Conservation (phyloP, 139 green algal species). For the Yamagishiella unicocca region DNA sequence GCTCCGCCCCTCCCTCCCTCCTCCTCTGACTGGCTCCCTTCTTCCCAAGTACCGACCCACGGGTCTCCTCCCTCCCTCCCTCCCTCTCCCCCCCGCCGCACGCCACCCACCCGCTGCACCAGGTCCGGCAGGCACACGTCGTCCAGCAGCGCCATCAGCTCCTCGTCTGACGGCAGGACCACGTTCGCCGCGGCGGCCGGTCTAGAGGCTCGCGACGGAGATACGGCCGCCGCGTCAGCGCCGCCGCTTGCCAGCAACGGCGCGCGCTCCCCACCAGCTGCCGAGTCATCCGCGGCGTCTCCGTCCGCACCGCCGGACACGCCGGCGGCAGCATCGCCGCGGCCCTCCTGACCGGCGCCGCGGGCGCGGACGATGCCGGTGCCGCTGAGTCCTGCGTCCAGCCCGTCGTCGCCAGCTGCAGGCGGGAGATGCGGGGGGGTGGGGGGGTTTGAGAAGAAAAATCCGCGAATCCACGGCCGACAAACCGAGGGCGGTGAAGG, state of each 20-base stretch:
- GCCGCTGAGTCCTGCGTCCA: too few relatives aligned
- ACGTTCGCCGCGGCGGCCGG: not conserved
- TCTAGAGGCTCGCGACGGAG: not conserved
- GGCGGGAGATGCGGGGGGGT: too few relatives aligned
- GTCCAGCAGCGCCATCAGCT: constrained; percentile 67
- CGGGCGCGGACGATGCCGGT: too few relatives aligned
- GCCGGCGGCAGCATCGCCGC: too few relatives aligned
- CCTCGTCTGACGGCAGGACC: constrained; percentile 52
- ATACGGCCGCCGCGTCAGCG: not conserved
- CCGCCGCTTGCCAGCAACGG: not conserved
- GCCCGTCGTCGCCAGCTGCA: too few relatives aligned
- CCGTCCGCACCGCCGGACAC: not conserved
- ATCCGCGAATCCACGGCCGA: too few relatives aligned
- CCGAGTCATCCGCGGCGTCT: not conserved
- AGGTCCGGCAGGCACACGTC: constrained; percentile 60
- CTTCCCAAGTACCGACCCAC: too few relatives aligned
- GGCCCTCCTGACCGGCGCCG: too few relatives aligned
- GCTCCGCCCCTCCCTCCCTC: too few relatives aligned
- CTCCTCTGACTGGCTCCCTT: too few relatives aligned
- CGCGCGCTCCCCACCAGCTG: not conserved
- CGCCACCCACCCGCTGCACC: constrained; percentile 47
- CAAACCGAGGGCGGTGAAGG: too few relatives aligned
- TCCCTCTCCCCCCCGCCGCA: not conserved
- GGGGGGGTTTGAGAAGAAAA: too few relatives aligned
- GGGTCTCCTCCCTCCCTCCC: not conserved